Evolutionary conservation across 129 eudicot species (phyloP), one percentile per base, ranked within the genome.

Genomic region (Dittrichia graveolens): DNA sequence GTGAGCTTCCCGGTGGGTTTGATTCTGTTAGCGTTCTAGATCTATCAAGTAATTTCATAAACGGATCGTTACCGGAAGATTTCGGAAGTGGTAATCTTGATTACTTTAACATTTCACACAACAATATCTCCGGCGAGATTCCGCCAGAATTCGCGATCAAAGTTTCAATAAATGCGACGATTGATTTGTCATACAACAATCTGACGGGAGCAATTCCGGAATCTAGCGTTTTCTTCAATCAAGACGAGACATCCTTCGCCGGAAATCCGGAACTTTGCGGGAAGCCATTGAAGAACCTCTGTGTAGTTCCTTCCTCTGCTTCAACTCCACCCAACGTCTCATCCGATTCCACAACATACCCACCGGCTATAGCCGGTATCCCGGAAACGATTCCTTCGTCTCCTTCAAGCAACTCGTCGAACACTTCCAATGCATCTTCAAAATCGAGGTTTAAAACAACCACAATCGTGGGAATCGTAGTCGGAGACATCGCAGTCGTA

Each of bases 301-400:
- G 99, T 34, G 81, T 84, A 8, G 74, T 88, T 39, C 96, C 97
- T 31, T 86, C 96, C 0, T 73, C 85, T 1, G 69, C 65, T 15
- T 70, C 96, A 0, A 39, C 77, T 15, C 76, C 62, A n/a, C 88
- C 99, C 0, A 85, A 83, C 49, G 79, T 80, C 35, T 63, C 96
- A 3, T 71, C 64, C 7, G 75, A 60, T 39, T 53, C 83, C 3
- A 55, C 84, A 9, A 84, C 78, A 4, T 88, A 85, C 19, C 86
- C 98, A 11, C 99, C 99, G 4, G 99, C 99, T 3, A 82, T 95
- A 15, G 99, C 99, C 71, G 99, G 91, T 3, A 88, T 95, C 15
- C 99, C 99, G 5, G 82, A 88, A 16, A 75, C 84, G 3, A 69
- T 85, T 8, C 80, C 80, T 0, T 75, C 77, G 5, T 69, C 84